A percentile compares a stretch with the other conserved stretches of the same genome.
These are phyloP conservation scores for Zizania latifolia DNA, from an alignment of 176 grass and related monocot genomes.

Conservation along the genomic window DNA sequence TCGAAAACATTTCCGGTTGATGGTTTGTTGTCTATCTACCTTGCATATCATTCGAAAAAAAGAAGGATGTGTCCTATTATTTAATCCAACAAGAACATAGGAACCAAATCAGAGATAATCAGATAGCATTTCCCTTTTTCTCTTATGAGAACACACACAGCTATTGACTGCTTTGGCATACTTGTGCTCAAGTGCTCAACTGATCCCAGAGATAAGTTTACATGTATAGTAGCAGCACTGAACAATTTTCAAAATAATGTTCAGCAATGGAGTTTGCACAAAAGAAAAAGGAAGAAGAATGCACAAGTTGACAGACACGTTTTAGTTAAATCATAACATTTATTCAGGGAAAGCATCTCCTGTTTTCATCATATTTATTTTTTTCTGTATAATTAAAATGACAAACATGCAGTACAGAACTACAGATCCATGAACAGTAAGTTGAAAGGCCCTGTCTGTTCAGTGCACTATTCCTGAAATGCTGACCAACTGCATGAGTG, in stretches of 20 bases:
- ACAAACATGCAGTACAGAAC: not conserved
- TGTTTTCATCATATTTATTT: not conserved
- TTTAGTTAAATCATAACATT: conserved; percentile 15
- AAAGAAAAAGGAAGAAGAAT: not conserved
- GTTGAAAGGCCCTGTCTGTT: conserved; percentile 12
- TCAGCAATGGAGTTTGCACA: not conserved
- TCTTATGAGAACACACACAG: too few species aligned
- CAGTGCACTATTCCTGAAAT: conserved; percentile 24
- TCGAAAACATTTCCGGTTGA: not conserved
- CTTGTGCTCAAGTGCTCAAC: not conserved
- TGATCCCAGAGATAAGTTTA: not conserved
- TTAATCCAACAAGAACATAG: not conserved
- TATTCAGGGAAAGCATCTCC: conserved; percentile 16
- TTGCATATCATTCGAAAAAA: not conserved
- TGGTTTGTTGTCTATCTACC: not conserved
- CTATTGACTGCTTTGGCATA: not conserved
- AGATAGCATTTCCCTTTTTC: too few species aligned
- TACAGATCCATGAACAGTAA: conserved; percentile 10
- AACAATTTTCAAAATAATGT: not conserved
- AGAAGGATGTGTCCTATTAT: not conserved
- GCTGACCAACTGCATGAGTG: conserved; percentile 21
- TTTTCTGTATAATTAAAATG: not conserved
- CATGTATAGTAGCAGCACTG: not conserved
- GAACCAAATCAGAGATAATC: not conserved
- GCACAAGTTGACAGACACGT: not conserved